A percentile compares a stretch with the other conserved stretches of the same genome.
These are phyloP conservation scores for Xylariomycetidae sp. DNA, from an alignment of 2,329 filamentous ascomycete genomes.

Conservation along the genomic window DNA sequence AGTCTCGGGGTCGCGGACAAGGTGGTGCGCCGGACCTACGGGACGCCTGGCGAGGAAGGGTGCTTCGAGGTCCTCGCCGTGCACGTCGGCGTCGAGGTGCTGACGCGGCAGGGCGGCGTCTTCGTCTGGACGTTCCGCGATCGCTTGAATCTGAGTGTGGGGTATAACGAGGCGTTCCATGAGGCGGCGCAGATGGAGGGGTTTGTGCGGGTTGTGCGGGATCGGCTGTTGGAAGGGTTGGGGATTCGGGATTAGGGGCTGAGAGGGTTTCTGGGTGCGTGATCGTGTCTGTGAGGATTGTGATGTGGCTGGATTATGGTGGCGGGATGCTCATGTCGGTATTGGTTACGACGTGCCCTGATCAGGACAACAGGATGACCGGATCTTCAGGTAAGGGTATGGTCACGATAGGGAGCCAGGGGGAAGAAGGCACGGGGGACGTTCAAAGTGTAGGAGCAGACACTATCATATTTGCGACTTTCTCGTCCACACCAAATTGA, in stretches of 20 bases:
- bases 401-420: no score
- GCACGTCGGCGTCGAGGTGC: conserved; percentile 26
- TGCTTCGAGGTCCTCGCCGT: conserved; percentile 20
- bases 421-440: no score
- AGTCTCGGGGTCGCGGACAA: background rate
- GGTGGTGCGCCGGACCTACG: background rate
- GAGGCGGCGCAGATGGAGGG: conserved; percentile 16
- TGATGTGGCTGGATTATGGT: no score
- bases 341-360: no score
- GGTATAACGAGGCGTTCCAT: conserved; percentile 29
- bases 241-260: conserved; percentile 6
- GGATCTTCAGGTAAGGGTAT: no score
- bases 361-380: no score
- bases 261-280: no score
- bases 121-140: conserved; percentile 28
- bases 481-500: no score
- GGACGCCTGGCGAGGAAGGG: conserved; percentile 4
- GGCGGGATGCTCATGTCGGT: no score
- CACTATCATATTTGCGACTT: no score
- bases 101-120: conserved; percentile 23
- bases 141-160: conserved; percentile 23
- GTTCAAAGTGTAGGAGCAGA: no score
- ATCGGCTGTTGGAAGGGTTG: conserved; percentile 9
- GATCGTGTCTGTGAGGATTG: no score
- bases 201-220: conserved; percentile 20